Base-by-base conservation (phyloP, 176 grass and related monocot species). In the Carex littledalei region DNA sequence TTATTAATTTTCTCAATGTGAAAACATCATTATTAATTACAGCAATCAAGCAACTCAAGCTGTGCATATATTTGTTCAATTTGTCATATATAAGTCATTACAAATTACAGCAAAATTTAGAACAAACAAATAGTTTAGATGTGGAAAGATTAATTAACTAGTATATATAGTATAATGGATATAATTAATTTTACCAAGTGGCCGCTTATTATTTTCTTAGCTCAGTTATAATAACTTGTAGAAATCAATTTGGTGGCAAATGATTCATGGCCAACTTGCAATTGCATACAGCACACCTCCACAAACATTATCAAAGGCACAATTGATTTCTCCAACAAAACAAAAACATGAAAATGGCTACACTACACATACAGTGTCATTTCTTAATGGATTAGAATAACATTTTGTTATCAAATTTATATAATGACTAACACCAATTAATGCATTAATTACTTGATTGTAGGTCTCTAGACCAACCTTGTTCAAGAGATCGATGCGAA, bases 401-500 rank as follows among this genome's bases (percentile, higher is more conserved):
- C 37, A 72, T 72, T n/a, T 72, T 43, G 17, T 21, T 72, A n/a
- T 24, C 17, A 15, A 53, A 7, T 22, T 21, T 45, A 52, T 67
- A 63, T 47, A 60, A 63, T 65, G 15, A 29, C 31, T 62, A 76
- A 57, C 18, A 20, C 17, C 5, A 63, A 26, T 55, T 29, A 63
- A 67, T 67, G 68, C 10, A 68, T 66, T 52, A 45, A 65, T 67
- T 79, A 80, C 6, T 39, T 14, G 15, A 39, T 3, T 56, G 22
- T 53, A 93, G 91, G 81, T 79, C 0, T 86, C 10, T 86, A 92
- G 6, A 56, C 84, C 88, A 87, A 87, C 83, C 0, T 84, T 68
- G 87, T 94, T 87, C 31, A 87, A 1, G 89, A 81, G 17, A 86
- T 92, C 63, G 9, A 97, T 97, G 94, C 87, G 87, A 29, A 86